Conservation (phyloP, 805 yeast genomes). For the Zygotorulaspora chibaensis region DNA sequence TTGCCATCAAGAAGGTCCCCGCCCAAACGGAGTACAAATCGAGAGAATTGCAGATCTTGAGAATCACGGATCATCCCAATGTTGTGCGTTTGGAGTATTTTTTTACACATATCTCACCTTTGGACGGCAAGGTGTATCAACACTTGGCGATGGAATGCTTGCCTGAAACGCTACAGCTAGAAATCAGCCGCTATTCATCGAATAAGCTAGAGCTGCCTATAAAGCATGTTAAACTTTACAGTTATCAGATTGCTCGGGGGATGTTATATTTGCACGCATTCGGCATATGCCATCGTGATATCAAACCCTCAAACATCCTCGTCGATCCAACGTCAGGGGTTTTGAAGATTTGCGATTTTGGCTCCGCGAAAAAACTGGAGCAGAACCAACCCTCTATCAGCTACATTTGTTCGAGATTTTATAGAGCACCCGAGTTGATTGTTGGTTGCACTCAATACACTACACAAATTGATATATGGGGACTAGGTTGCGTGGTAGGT, state of each 20-base stretch:
- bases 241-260: conserved; percentile 77
- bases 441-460: conserved; percentile 86
- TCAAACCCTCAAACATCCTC: conserved; percentile 76
- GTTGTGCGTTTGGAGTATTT: conserved; percentile 65
- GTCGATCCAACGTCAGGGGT: conserved; percentile 65
- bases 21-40: conserved; percentile 85
- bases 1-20: conserved; percentile 79
- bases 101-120: conserved; percentile 61
- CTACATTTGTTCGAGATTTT: conserved; percentile 92
- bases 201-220: conserved; percentile 60
- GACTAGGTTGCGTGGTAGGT: conserved; percentile 92
- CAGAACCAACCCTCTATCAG: conserved; percentile 84
- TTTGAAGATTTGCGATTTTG: conserved; percentile 79
- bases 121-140: conserved; percentile 65
- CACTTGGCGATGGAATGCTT: conserved; percentile 84
- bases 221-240: conserved; percentile 70
- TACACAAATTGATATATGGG: conserved; percentile 95
- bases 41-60: conserved; percentile 71
- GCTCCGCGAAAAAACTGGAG: conserved; percentile 76
- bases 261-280: conserved; percentile 78
- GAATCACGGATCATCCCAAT: conserved; percentile 76
- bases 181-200: conserved; percentile 64
- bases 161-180: conserved; percentile 74
- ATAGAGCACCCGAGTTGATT: conserved; percentile 88
- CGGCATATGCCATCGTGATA: conserved; percentile 79